These are phyloP conservation scores for Geotrichum histeridarum DNA, from an alignment of 1,139 yeast genomes.

Conservation along the genomic window DNA sequence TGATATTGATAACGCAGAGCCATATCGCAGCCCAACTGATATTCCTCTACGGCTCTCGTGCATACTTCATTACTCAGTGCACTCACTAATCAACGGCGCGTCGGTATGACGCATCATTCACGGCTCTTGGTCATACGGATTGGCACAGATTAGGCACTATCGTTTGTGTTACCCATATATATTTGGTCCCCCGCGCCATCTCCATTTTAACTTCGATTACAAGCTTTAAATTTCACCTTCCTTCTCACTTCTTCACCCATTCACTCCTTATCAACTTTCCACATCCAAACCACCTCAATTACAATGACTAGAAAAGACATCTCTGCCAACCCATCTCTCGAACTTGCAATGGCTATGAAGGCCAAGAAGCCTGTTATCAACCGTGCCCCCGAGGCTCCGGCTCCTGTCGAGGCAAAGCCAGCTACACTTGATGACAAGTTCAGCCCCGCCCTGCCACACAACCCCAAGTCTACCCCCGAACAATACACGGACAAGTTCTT, in stretches of 20 bases:
- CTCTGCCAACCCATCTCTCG: constrained; percentile 11
- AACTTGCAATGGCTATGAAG: background rate
- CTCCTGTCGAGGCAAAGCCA: background rate
- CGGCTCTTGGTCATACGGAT: too few species aligned
- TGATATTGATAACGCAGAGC: too few species aligned
- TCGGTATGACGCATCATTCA: too few species aligned
- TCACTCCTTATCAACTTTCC: background rate
- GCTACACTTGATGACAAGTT: constrained; percentile 7
- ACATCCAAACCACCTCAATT: background rate
- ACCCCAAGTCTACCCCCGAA: constrained; percentile 18
- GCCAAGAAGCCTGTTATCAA: background rate
- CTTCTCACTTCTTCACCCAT: background rate
- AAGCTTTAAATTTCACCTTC: background rate
- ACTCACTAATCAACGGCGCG: too few species aligned
- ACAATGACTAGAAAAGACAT: background rate
- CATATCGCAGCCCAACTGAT: too few species aligned
- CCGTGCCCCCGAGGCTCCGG: background rate
- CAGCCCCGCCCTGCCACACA: constrained; percentile 17
- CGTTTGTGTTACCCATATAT: too few species aligned
- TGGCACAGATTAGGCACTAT: too few species aligned
- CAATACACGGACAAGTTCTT: constrained; percentile 50
- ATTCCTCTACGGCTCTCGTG: too few species aligned
- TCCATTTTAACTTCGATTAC: background rate
- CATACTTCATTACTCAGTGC: too few species aligned
- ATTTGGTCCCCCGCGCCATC: background rate